Conservation (phyloP, 192 early-diverging fungal genomes). For the Backusella macrospora region DNA sequence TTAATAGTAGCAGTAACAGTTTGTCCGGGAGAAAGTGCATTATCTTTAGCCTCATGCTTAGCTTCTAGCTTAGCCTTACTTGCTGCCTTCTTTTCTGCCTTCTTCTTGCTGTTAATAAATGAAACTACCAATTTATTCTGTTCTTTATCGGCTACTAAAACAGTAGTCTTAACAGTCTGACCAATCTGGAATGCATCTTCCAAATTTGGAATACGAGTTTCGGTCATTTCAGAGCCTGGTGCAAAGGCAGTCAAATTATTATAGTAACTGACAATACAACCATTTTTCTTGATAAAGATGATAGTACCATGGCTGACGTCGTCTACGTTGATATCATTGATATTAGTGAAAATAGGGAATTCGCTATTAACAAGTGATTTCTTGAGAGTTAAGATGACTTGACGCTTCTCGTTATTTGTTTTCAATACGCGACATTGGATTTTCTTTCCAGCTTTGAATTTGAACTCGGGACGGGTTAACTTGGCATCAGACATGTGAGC, state of each 20-base stretch:
- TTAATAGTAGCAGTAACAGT: slow-evolving; percentile 46
- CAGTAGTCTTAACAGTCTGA: slow-evolving; percentile 72
- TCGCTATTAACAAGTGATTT: slow-evolving; percentile 72
- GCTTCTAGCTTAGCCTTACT: slow-evolving; percentile 6
- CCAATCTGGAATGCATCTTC: slow-evolving; percentile 72
- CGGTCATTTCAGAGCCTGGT: slow-evolving; percentile 68
- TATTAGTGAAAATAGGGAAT: slow-evolving; percentile 64
- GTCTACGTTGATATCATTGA: slow-evolving; percentile 63
- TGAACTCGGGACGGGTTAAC: slow-evolving; percentile 68
- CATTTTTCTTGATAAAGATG: slow-evolving; percentile 56
- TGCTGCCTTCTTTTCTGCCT: slow-evolving; percentile 17
- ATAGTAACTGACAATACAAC: slow-evolving; percentile 81
- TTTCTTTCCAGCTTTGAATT: slow-evolving; percentile 74
- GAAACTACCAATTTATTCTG: slow-evolving; percentile 70
- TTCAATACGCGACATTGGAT: slow-evolving; percentile 72
- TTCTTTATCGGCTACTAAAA: slow-evolving; percentile 60
- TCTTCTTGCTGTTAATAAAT: slow-evolving; percentile 59
- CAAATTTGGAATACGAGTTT: slow-evolving; percentile 45
- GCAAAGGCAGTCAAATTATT: slow-evolving; percentile 71
- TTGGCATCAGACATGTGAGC: slow-evolving; percentile 75
- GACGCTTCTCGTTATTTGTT: slow-evolving; percentile 54
- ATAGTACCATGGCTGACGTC: slow-evolving; percentile 68
- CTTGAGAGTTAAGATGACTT: slow-evolving; percentile 76
- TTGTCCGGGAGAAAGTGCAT: slow-evolving; percentile 39
- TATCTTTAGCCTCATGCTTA: slow-evolving; percentile 19